Base-by-base conservation (phyloP, 352 stramenopile species). In the Phytopythium vexans region DNA sequence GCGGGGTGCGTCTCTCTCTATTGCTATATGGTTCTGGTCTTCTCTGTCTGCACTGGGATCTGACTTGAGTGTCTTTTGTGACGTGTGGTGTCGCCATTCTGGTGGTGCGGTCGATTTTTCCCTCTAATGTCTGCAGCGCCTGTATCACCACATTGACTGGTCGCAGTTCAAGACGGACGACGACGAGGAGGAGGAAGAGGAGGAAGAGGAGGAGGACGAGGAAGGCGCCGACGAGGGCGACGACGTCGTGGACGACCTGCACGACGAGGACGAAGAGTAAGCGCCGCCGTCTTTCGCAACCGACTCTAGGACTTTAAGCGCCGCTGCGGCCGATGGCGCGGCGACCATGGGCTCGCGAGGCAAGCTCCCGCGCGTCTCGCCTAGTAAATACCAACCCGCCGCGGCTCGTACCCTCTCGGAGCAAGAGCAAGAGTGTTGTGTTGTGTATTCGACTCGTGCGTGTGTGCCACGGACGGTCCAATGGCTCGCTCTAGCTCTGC, bases 101-200 rank as follows among this genome's bases (percentile, higher is more conserved):
- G 72, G 58, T 74, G 67, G 62, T 72, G 52, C 60, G 63, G 35
- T 52, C 58, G 15, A 37, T 38, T 36, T 14, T 35, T 56, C 38
- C 16, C 36, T 21, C 21, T 36, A 50, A 49, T 27, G 44, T 50
- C 3, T 50, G 44, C 48, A 92, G 82, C 78, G 84, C 49, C 66
- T 94, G 74, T 94, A 92, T 68, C 80, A 94, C 65, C 84, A 94
- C 76, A 83, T 94, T 35, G 84, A 92, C 75, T 94, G 84, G 84
- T 78, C 70, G 36, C 72, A 92, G 64, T 94, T 94, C 70, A 86
- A 88, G 64, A 66, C 66, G 56, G 76, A 80, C 45, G 76, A 86
- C 54, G 80, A 91, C 49, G 84, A 94, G 2, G 84, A 94, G 41
- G 83, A 92, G 54, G 81, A 93, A 35, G 76, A 85, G 16, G 72